Percentiles rank a stretch among this genome's conserved stretches.
phyloP scores from a whole-genome alignment of 805 yeast genomes.

The Candida mattraensis region DNA sequence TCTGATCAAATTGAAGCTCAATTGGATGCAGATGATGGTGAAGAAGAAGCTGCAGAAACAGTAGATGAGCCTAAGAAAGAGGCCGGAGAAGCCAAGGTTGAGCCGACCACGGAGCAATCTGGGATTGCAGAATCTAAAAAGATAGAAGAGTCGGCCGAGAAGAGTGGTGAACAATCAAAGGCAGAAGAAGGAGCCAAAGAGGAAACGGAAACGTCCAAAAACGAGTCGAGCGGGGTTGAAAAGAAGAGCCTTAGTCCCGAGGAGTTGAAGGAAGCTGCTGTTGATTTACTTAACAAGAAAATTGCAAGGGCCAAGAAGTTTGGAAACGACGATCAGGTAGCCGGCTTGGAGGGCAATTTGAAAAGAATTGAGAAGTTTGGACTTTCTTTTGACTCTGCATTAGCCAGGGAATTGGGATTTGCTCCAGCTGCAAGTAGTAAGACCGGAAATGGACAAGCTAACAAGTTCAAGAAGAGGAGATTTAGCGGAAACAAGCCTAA shows the following conservation, averaged over 20 bases:
- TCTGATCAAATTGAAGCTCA: constrained; percentile 43
- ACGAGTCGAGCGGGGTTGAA: constrained; percentile 8
- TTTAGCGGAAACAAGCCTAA: too few species aligned
- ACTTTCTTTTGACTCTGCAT: constrained; percentile 60
- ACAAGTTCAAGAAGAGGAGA: too few species aligned
- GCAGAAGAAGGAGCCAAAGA: constrained; percentile 20
- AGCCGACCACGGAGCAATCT: too few species aligned
- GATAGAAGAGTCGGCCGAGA: constrained; percentile 10
- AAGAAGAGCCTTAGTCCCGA: constrained; percentile 52
- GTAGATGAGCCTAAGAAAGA: constrained; percentile 12
- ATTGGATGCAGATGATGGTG: constrained; percentile 20
- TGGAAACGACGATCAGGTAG: constrained; percentile 56
- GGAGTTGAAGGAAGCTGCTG: constrained; percentile 66
- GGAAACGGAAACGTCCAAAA: constrained; percentile 3
- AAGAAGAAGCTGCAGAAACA: constrained; percentile 14
- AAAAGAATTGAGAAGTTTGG: constrained; percentile 84
- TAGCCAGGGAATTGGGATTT: constrained; percentile 67
- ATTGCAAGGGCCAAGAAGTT: constrained; percentile 76
- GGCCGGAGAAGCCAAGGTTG: constrained; percentile 13
- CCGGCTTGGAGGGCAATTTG: constrained; percentile 59
- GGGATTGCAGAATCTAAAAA: constrained; percentile 12
- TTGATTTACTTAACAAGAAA: constrained; percentile 65
- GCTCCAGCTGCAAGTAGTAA: too few species aligned
- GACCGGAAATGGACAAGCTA: too few species aligned
- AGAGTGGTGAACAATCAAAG: constrained; percentile 1